phyloP scores from a whole-genome alignment of 257 asterid species.

The Rauvolfia tetraphylla region DNA sequence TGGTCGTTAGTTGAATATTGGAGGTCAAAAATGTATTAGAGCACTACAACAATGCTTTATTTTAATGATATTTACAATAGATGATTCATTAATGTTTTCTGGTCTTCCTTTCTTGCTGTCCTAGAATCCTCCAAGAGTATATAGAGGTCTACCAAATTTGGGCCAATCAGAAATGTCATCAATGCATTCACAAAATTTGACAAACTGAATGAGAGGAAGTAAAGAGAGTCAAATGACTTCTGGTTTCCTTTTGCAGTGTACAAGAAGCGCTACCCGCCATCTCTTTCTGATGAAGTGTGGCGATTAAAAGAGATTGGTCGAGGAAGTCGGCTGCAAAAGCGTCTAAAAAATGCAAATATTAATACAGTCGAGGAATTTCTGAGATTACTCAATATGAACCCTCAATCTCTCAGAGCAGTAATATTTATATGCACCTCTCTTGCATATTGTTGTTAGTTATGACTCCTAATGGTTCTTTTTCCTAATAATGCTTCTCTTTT shows the following conservation, averaged over 20 bases:
- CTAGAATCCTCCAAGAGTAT: not conserved
- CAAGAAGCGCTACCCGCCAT: slow-evolving; percentile 40
- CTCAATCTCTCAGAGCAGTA: slow-evolving; percentile 45
- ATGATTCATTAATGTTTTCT: no score
- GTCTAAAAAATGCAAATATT: slow-evolving; percentile 26
- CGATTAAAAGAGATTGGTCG: slow-evolving; percentile 30
- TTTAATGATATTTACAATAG: not conserved
- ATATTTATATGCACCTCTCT: not conserved
- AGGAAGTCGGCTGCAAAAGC: slow-evolving; percentile 25
- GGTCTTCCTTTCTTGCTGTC: not conserved
- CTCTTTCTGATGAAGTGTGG: slow-evolving; percentile 42
- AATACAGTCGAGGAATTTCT: slow-evolving; percentile 50
- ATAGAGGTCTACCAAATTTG: not conserved
- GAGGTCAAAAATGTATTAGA: not conserved
- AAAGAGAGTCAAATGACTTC: not conserved
- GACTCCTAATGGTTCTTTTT: not conserved
- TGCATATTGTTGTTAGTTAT: not conserved
- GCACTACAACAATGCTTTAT: not conserved
- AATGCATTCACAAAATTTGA: not conserved
- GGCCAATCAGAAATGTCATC: not conserved
- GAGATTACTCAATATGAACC: slow-evolving; percentile 33
- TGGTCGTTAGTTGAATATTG: not conserved
- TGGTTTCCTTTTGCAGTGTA: slow-evolving; percentile 33
- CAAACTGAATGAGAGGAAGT: not conserved
- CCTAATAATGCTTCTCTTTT: not conserved